Percentiles rank a stretch among this genome's conserved stretches.
Evolutionary conservation across 768 basidiomycete genomes (phyloP).

Genomic region (Arthromyces matolae): DNA sequence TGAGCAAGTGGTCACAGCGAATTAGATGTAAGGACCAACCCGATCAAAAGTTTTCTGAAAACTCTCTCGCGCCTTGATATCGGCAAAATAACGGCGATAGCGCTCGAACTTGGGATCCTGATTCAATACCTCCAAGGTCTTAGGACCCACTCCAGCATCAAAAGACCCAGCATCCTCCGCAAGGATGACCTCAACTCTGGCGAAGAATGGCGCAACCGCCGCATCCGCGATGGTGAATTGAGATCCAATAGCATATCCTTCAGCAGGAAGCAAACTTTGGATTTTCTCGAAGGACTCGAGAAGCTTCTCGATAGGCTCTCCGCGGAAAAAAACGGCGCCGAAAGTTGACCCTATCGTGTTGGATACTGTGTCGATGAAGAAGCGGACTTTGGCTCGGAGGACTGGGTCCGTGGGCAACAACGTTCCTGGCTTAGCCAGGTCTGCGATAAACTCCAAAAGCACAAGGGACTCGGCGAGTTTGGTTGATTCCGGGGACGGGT

Average conservation of each 20-base stretch:
- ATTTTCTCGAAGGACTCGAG: slow-evolving; percentile 41
- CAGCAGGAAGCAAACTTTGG: slow-evolving; percentile 46
- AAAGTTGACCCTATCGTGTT: slow-evolving; percentile 42
- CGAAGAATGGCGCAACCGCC: slow-evolving; percentile 57
- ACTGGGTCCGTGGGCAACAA: slow-evolving; percentile 57
- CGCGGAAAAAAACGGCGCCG: slow-evolving; percentile 32
- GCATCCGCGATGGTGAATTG: slow-evolving; percentile 64
- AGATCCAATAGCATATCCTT: slow-evolving; percentile 41
- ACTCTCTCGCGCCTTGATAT: slow-evolving; percentile 48
- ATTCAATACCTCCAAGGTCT: slow-evolving; percentile 38
- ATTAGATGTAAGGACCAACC: slow-evolving; percentile 34
- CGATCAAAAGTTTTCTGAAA: slow-evolving; percentile 51
- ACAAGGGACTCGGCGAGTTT: slow-evolving; percentile 66
- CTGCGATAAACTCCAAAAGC: slow-evolving; percentile 64
- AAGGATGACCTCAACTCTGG: slow-evolving; percentile 42
- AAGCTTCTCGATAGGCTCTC: slow-evolving; percentile 39
- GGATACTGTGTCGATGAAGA: slow-evolving; percentile 56
- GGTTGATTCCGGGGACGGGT: slow-evolving; percentile 54
- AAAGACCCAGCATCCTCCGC: slow-evolving; percentile 52
- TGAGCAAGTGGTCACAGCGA: not conserved
- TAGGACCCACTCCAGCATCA: slow-evolving; percentile 43
- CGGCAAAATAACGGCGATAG: slow-evolving; percentile 44
- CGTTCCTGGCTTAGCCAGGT: slow-evolving; percentile 41
- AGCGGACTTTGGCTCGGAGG: slow-evolving; percentile 52
- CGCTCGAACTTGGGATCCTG: slow-evolving; percentile 45